Base-by-base conservation (phyloP, 2,329 filamentous ascomycete genomes). In the Neocatenulostroma microsporum region DNA sequence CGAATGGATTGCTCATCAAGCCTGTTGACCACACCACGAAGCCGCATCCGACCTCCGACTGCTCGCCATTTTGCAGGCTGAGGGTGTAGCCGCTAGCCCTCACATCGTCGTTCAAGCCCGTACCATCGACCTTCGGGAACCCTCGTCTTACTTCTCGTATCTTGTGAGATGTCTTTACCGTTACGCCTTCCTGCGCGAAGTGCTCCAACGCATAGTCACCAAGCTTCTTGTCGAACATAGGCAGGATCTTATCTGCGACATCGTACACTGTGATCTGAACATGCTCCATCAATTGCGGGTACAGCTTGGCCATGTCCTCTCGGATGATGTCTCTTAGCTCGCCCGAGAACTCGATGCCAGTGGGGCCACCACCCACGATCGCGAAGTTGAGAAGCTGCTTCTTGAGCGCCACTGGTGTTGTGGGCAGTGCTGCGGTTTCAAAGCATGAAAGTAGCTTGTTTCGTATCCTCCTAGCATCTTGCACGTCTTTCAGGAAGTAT, bases 401-500 rank as follows among this genome's bases (percentile, higher is more conserved):
- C 46, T 72, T 68, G 54, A 81, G 68, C 19, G 67, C 68, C 1
- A 68, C 63, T 0, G 69, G 67, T 2, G 74, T 77, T 2, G 73
- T 78, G 1, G 80, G 80, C 20, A 84, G 64, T 1, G 75, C 69
- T 7, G 82, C 81, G 36, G 73, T 78, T 59, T 87, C 83, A 47
- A 87, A 86, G 37, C 75, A 78, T 37, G 79, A 74, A 15, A 87
- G 66, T 8, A 87, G 67, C 31, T 75, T 72, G 48, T 78, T 73
- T 14, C 83, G 69, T 42, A 87, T 83, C 34, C 70, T 74, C n/a
- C 80, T 68, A 4, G 82, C 85, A 58, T 94, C 88, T 3, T 80
- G 80, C 3, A 94, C 76, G 56, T 94, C 87, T 42, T 87, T 84
- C 44, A 94, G 70, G 62, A 94, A 94, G 47, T 80, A 77, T 0